Base-by-base conservation (phyloP, 1,284 basidiomycete species). In the Marasmius oreades region DNA sequence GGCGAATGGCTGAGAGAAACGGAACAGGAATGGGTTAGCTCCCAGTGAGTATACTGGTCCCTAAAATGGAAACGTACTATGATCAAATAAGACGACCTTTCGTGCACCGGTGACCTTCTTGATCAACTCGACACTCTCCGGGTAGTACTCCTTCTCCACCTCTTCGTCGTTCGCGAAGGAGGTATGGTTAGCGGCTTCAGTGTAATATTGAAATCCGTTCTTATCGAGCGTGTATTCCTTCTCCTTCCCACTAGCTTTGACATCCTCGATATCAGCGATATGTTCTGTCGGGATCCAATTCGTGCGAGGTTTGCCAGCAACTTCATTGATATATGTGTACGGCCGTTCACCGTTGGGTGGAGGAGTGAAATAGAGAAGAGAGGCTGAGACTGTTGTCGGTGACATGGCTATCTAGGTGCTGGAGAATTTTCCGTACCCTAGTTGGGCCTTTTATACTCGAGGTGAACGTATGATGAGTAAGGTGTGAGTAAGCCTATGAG, bases 91-190 rank as follows among this genome's bases (percentile, higher is more conserved):
- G 5, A 82, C 77, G 14, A 74, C 73, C 22, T 70, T 70, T 53
- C 69, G 78, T 1, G 80, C 82, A 8, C 80, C 80, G 0, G 80
- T 82, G 18, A 78, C 56, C 60, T 75, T 64, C 71, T 84, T 84
- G 52, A 84, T 67, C 24, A 82, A 66, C 61, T 74, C 77, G 46
- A 71, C 66, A 52, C 74, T 77, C 66, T 85, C 81, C 0, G 75
- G 72, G 59, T 82, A 83, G 59, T 85, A 85, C 37, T 73, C 72
- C 53, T 58, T 63, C 62, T 75, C 64, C 56, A 84, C 73, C 58
- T 72, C 75, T 26, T 70, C 71, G 26, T 81, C 75, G 20, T 70
- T 65, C 54, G 71, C 68, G 52, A 73, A 75, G 22, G 55, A 51
- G 1, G 62, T 64, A 46, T 69, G 66, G 26, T 62, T 66, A 3